Evolutionary conservation across 768 basidiomycete genomes (phyloP), one percentile per base, ranked within the genome.

Genomic region (Boletus patriciae): DNA sequence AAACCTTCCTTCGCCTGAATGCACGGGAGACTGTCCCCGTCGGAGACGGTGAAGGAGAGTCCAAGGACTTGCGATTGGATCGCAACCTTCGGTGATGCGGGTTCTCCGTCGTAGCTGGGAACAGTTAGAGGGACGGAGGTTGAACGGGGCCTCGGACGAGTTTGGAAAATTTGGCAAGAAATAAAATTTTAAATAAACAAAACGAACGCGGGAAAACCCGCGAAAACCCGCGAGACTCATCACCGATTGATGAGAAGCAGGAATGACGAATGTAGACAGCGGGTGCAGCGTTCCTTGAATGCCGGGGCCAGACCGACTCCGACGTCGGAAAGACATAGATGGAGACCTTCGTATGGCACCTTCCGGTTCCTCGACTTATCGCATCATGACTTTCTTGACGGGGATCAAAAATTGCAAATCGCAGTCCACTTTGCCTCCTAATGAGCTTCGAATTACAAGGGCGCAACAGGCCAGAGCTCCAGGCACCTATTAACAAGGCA

Each of bases 391-490:
- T 10, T 40, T 18, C 19, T 55, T n/a, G 60, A 66, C 66, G 66
- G 66, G 64, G 66, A 66, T 68, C 65, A 66, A 47, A 57, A 47
- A 25, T 50, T 29, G 48, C 40, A 42, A 62, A 38, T 6, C 48
- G 1, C 57, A 43, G 11, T 18, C 55, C 66, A 68, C 66, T 69
- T 66, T 64, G 67, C 61, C 50, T 69, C 66, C 61, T 52, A 38
- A 18, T 21, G 1, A 9, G 38, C 52, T 61, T 65, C 62, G 51
- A 43, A 43, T 43, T 21, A 25, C 54, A 54, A 54, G 37, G 49
- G 50, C 52, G 55, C 42, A 52, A 50, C 41, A 27, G 55, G 31
- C 57, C 42, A 63, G 65, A 60, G 8, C 43, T 18, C 44, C 29
- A 54, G 58, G 60, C 23, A 56, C 65, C 31, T 23, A 38, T 54